A percentile compares a stretch with the other conserved stretches of the same genome.
These are phyloP conservation scores for Xylariales sp. DNA, from an alignment of 2,329 filamentous ascomycete species.

Conservation along the genomic window DNA sequence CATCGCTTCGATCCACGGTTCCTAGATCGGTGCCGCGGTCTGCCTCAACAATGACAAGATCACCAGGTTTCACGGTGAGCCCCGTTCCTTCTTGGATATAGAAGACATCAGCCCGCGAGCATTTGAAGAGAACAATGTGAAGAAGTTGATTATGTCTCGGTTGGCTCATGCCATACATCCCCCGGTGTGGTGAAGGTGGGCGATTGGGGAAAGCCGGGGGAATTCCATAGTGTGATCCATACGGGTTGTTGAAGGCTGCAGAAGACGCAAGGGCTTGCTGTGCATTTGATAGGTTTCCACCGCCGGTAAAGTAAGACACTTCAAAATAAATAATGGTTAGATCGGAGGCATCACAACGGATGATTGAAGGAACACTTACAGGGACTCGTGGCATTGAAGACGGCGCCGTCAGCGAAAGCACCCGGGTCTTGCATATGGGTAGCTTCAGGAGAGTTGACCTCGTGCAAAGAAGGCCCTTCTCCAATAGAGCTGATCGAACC, in stretches of 20 bases:
- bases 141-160: constrained; percentile 65
- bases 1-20: constrained; percentile 82
- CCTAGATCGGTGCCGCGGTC: constrained; percentile 95
- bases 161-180: constrained; percentile 56
- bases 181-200: constrained; percentile 57
- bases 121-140: constrained; percentile 95
- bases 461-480: constrained; percentile 44
- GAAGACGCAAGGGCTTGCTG: constrained; percentile 33
- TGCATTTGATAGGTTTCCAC: constrained; percentile 21
- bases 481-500: constrained; percentile 58
- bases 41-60: constrained; percentile 95
- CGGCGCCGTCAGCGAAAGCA: constrained; percentile 33
- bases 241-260: constrained; percentile 36
- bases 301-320: constrained; percentile 34
- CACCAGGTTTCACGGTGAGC: constrained; percentile 81
- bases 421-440: constrained; percentile 39
- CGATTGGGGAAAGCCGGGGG: constrained; percentile 42
- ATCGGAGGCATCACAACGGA: not conserved
- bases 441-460: constrained; percentile 38
- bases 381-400: constrained; percentile 31
- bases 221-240: constrained; percentile 42
- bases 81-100: constrained; percentile 96
- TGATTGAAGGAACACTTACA: constrained; percentile 27
- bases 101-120: constrained; percentile 89
- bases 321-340: not conserved